Evolutionary conservation across 306 rosid genomes (phyloP).

Genomic region (Prunus mume): DNA sequence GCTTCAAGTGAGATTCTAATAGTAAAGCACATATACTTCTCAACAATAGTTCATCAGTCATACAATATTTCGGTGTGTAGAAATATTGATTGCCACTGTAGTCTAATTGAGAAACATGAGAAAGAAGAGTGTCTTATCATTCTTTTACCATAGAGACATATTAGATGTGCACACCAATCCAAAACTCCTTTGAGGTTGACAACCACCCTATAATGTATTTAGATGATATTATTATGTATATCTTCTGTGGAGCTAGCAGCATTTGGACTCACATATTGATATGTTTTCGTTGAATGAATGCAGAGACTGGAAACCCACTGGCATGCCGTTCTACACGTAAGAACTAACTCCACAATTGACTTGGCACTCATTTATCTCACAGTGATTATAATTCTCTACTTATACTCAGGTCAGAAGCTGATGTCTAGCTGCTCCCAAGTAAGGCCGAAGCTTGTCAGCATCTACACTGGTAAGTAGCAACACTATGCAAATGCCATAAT

Average conservation of each 20-base stretch:
- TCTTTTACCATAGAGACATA: no score
- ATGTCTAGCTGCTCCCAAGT: constrained; percentile 71
- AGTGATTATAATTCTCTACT: constrained; percentile 11
- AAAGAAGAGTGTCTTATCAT: background rate
- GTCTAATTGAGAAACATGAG: background rate
- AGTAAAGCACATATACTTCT: background rate
- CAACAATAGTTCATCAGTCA: background rate
- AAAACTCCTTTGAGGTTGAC: no score
- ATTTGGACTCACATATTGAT: constrained; percentile 23
- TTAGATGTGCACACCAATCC: no score
- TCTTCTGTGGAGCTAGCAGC: background rate
- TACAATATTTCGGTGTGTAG: background rate
- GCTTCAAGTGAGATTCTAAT: constrained; percentile 64
- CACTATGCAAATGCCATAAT: constrained; percentile 5
- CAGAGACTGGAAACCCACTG: constrained; percentile 57
- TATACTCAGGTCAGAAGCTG: constrained; percentile 50
- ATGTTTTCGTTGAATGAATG: constrained; percentile 14
- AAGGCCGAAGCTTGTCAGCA: constrained; percentile 48
- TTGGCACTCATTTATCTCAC: background rate
- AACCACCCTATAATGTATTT: no score
- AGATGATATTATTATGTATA: background rate
- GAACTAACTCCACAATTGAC: constrained; percentile 2
- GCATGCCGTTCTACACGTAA: constrained; percentile 60
- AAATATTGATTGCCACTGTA: background rate
- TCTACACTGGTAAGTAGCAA: constrained; percentile 59